Evolutionary conservation across 768 basidiomycete genomes (phyloP).

Genomic region (Candolleomyces eurysporus): DNA sequence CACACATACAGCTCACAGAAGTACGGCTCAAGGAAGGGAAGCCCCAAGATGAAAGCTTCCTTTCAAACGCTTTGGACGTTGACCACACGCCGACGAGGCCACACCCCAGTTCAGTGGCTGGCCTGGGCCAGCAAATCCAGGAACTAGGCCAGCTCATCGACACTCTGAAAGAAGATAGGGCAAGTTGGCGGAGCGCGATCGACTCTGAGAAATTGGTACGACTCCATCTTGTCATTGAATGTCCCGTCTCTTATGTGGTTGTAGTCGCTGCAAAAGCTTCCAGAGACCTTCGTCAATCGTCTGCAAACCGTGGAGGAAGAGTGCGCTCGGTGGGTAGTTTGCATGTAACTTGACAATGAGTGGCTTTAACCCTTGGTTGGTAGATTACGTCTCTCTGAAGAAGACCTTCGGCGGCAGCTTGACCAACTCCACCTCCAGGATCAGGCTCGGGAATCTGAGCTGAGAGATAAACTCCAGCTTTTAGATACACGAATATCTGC

Average conservation of each 20-base stretch:
- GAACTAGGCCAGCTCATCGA: slow-evolving; percentile 33
- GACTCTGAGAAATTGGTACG: background rate
- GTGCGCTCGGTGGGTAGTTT: slow-evolving; percentile 18
- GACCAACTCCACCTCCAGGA: background rate
- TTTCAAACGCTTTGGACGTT: background rate
- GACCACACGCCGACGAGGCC: background rate
- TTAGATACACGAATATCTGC: background rate
- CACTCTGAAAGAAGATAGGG: slow-evolving; percentile 35
- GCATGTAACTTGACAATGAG: background rate
- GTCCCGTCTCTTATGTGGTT: background rate
- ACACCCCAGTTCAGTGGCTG: background rate
- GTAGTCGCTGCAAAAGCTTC: too few species aligned
- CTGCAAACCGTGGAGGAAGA: slow-evolving; percentile 28
- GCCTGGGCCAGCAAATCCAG: slow-evolving; percentile 35
- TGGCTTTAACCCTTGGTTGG: background rate
- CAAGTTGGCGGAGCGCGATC: slow-evolving; percentile 6
- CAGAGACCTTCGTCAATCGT: background rate
- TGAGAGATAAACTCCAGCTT: background rate
- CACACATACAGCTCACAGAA: background rate
- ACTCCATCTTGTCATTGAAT: background rate
- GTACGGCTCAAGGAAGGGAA: background rate
- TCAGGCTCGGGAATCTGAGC: background rate
- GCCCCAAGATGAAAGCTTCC: too few species aligned
- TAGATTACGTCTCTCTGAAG: slow-evolving; percentile 1
- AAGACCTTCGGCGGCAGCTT: background rate